These are phyloP conservation scores for Monosporozyma unispora DNA, from an alignment of 805 yeast species.

Conservation along the genomic window DNA sequence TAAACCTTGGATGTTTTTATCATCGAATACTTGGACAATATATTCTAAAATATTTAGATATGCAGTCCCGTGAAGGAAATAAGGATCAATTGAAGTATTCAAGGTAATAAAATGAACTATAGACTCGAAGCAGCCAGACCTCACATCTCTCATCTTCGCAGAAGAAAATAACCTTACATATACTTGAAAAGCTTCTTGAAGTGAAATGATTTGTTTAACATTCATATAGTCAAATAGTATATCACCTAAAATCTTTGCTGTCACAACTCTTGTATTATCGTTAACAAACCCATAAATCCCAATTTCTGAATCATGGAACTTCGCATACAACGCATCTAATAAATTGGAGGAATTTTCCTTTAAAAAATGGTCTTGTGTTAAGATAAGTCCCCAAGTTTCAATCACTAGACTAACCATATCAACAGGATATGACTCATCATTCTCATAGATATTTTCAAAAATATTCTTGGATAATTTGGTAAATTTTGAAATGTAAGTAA, in stretches of 20 bases:
- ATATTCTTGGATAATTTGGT: conserved; percentile 19
- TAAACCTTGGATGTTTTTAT: conserved; percentile 12
- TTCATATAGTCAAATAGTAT: conserved; percentile 24
- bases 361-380: conserved; percentile 15
- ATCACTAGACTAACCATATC: conserved; percentile 21
- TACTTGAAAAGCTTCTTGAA: conserved; percentile 17
- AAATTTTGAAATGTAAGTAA: conserved; percentile 15
- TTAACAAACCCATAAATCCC: conserved; percentile 25
- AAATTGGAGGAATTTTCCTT: conserved; percentile 17
- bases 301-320: conserved; percentile 19
- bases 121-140: conserved; percentile 32
- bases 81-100: conserved; percentile 19
- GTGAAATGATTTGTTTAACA: conserved; percentile 9
- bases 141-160: conserved; percentile 17
- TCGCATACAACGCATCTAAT: conserved; percentile 11
- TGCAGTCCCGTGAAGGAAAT: conserved; percentile 20
- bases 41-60: conserved; percentile 22
- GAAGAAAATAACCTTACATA: conserved; percentile 17
- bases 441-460: conserved; percentile 15
- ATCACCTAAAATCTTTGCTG: conserved; percentile 32
- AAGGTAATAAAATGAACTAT: conserved; percentile 29
- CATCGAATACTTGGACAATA: conserved; percentile 24
- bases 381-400: conserved; percentile 18
- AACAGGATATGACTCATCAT: conserved; percentile 20
- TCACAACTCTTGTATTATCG: conserved; percentile 18